Evolutionary conservation across 208 protist genomes (phyloP).

Genomic region (Wallacemonas sp.): DNA sequence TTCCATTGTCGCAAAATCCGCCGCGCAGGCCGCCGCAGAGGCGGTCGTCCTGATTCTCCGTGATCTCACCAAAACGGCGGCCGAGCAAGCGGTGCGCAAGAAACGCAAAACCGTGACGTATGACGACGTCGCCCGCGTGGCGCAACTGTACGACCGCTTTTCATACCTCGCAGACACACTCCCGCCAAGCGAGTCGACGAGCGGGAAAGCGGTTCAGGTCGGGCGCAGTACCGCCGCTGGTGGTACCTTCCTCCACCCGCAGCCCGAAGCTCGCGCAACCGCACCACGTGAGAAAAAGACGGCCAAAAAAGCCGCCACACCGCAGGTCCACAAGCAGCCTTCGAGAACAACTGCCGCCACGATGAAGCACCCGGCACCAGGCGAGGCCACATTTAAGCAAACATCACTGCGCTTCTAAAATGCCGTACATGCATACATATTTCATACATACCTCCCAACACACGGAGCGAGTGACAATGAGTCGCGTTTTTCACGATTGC

Average conservation of each 20-base stretch:
- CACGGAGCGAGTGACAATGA: too few species aligned
- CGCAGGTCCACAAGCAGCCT: too few species aligned
- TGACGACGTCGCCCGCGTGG: constrained; percentile 64
- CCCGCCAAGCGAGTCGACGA: constrained; percentile 25
- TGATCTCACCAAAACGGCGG: constrained; percentile 55
- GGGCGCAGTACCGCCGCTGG: background rate
- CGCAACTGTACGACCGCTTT: constrained; percentile 70
- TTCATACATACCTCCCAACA: too few species aligned
- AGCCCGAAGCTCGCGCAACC: background rate
- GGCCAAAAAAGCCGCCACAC: constrained; percentile 1
- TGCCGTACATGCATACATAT: too few species aligned
- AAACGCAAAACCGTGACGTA: constrained; percentile 65
- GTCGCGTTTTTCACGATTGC: too few species aligned
- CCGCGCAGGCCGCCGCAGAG: constrained; percentile 48
- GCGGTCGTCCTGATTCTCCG: constrained; percentile 61
- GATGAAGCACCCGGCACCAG: constrained; percentile 6
- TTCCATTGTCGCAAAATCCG: constrained; percentile 54
- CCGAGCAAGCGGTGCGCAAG: constrained; percentile 46
- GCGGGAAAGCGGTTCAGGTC: constrained; percentile 1
- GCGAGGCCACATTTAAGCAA: background rate
- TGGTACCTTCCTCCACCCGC: background rate
- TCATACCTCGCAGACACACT: constrained; percentile 60
- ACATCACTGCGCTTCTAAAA: constrained; percentile 37
- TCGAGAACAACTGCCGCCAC: background rate
- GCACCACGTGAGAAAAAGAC: background rate